Percentiles rank a stretch among this genome's conserved stretches.
Evolutionary conservation across 768 basidiomycete genomes (phyloP).

Genomic region (Panaeolus cyanescens): DNA sequence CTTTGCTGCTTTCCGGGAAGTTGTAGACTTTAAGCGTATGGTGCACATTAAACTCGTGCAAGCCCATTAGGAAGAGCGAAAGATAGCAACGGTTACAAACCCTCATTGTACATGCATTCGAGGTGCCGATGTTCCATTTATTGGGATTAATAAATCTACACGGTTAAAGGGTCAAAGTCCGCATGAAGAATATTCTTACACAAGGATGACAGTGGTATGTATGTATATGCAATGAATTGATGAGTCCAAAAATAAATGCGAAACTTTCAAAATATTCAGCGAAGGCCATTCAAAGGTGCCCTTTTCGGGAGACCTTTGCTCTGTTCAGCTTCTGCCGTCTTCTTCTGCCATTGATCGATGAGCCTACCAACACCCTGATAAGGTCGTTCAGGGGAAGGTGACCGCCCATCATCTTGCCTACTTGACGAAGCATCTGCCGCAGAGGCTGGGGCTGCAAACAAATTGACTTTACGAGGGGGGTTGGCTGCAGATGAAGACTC

Average conservation of each 20-base stretch:
- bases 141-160: constrained; percentile 1
- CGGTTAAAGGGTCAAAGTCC: neutral
- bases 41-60: neutral
- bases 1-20: neutral
- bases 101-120: no score
- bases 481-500: constrained; percentile 1
- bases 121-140: no score
- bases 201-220: neutral
- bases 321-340: constrained; percentile 61
- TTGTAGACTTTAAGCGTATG: neutral
- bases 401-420: constrained; percentile 31
- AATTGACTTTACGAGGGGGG: constrained; percentile 17
- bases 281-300: constrained; percentile 23
- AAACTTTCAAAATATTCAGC: neutral
- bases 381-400: constrained; percentile 74
- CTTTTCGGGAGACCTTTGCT: constrained; percentile 33
- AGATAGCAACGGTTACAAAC: neutral
- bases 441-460: neutral
- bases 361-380: constrained; percentile 84
- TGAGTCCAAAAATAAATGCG: constrained; percentile 8
- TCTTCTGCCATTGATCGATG: constrained; percentile 88
- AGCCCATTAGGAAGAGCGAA: constrained; percentile 5
- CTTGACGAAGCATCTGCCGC: constrained; percentile 12
- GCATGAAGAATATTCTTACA: neutral
- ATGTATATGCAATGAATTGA: neutral